These are phyloP conservation scores for Corynascus novoguineensis DNA, from an alignment of 495 filamentous ascomycete species.

Conservation along the genomic window DNA sequence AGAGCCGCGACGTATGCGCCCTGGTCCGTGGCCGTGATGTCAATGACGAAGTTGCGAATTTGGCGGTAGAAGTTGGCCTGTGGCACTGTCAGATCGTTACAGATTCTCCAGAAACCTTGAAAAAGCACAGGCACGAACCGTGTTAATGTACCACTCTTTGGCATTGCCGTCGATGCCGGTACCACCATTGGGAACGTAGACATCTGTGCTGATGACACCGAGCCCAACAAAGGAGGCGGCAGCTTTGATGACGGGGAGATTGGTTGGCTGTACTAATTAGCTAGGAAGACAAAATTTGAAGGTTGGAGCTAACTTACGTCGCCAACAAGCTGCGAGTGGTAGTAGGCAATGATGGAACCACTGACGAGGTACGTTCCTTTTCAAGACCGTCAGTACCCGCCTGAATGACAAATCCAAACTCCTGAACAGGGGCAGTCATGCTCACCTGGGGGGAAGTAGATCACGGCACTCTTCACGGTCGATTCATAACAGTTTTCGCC, in stretches of 20 bases:
- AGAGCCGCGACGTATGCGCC: conserved; percentile 53
- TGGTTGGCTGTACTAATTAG: no score
- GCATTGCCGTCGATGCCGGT: conserved; percentile 24
- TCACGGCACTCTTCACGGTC: conserved; percentile 59
- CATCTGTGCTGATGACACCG: conserved; percentile 75
- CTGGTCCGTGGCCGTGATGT: conserved; percentile 55
- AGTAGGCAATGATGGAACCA: no score
- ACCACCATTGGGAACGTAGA: conserved; percentile 43
- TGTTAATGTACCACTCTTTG: conserved; percentile 20
- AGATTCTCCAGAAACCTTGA: conserved; percentile 23
- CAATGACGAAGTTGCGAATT: conserved; percentile 85
- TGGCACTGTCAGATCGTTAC: no score
- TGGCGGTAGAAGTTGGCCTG: conserved; percentile 76
- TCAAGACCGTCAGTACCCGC: no score
- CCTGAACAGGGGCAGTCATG: no score
- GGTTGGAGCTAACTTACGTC: no score
- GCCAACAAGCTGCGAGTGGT: no score
- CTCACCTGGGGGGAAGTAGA: conserved; percentile 75
- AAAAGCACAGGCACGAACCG: conserved; percentile 21
- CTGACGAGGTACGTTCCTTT: no score
- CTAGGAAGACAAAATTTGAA: no score
- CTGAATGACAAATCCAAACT: no score
- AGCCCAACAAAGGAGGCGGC: conserved; percentile 64
- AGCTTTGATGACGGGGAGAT: no score
- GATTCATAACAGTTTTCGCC: conserved; percentile 66